These are phyloP conservation scores for Leucaena leucocephala DNA, from an alignment of 306 rosid genomes.

Conservation along the genomic window DNA sequence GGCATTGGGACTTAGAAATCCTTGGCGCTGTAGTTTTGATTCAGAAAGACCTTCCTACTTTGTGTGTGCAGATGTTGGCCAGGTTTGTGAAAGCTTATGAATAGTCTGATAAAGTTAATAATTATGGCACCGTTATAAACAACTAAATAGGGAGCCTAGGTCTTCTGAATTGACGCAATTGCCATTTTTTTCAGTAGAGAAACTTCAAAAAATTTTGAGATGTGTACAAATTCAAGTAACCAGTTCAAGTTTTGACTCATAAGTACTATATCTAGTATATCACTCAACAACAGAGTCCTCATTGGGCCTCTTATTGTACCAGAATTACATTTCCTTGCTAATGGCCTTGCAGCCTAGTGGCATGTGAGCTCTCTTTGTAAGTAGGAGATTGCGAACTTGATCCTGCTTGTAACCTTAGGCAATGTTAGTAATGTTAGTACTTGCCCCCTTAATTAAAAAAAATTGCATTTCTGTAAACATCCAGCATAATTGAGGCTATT, in stretches of 20 bases:
- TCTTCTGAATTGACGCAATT: neutral
- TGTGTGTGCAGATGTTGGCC: conserved; percentile 82
- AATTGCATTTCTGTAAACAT: conserved; percentile 16
- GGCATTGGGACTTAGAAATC: conserved; percentile 90
- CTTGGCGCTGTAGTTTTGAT: conserved; percentile 99
- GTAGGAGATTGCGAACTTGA: no score
- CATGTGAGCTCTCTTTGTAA: no score
- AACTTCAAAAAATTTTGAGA: neutral
- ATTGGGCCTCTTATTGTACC: neutral
- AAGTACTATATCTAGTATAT: neutral
- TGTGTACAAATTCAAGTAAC: conserved; percentile 5
- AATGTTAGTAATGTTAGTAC: no score
- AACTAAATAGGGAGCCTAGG: neutral
- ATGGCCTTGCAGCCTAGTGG: no score
- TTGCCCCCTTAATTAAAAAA: no score
- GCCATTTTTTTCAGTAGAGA: conserved; percentile 7
- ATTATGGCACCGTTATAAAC: neutral
- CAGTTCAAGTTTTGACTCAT: neutral
- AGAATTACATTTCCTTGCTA: neutral
- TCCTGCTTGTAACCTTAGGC: no score
- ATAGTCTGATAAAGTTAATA: conserved; percentile 13
- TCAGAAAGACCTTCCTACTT: conserved; percentile 84
- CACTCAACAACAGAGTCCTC: conserved; percentile 5
- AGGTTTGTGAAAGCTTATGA: conserved; percentile 55
- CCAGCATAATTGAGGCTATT: conserved; percentile 4